Conservation (phyloP, 352 stramenopile species). For the Globisporangium echinulatum region DNA sequence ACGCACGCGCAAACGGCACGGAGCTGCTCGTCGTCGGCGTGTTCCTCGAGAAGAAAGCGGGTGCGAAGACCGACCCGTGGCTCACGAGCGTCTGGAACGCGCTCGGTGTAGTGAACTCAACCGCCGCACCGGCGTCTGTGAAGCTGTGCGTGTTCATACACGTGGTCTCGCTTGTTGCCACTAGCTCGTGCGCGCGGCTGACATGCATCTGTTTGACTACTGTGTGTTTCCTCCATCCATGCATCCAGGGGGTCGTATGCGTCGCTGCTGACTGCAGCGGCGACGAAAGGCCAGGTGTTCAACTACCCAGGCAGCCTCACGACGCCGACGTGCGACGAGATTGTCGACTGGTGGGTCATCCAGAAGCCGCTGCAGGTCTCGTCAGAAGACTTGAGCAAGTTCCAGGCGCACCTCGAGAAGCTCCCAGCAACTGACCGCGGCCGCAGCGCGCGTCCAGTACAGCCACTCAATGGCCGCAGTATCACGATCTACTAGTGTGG, state of each 20-base stretch:
- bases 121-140: background rate
- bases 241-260: conserved; percentile 6
- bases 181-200: background rate
- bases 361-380: conserved; percentile 12
- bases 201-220: background rate
- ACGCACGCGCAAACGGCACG: conserved; percentile 14
- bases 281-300: conserved; percentile 7
- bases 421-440: conserved; percentile 15
- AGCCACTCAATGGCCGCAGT: conserved; percentile 16
- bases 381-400: conserved; percentile 10
- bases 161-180: background rate
- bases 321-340: conserved; percentile 21
- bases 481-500: conserved; percentile 11
- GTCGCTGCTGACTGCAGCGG: background rate
- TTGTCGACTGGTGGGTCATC: conserved; percentile 27
- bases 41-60: conserved; percentile 12
- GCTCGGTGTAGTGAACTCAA: conserved; percentile 1
- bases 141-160: conserved; percentile 2
- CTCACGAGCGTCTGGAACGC: conserved; percentile 5
- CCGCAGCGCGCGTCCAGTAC: conserved; percentile 12
- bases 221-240: background rate
- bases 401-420: conserved; percentile 10
- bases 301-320: conserved; percentile 26
- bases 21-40: conserved; percentile 17
- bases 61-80: conserved; percentile 12